Conservation (phyloP, 208 protist genomes). For the Naegleria lovaniensis region DNA sequence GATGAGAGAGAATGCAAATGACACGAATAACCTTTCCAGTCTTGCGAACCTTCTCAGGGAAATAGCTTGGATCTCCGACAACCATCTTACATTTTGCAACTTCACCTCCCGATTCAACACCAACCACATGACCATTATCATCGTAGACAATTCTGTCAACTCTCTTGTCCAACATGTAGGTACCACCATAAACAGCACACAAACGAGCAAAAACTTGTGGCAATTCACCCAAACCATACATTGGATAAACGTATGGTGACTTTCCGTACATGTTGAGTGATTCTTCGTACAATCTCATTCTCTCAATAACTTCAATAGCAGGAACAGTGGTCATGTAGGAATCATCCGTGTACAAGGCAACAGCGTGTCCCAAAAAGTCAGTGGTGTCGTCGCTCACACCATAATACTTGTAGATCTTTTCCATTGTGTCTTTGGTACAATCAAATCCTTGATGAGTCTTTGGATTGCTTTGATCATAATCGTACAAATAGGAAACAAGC, state of each 20-base stretch:
- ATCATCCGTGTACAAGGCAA: slow-evolving; percentile 75
- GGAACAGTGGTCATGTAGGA: slow-evolving; percentile 81
- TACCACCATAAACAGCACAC: slow-evolving; percentile 87
- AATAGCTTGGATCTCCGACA: slow-evolving; percentile 98
- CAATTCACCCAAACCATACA: slow-evolving; percentile 98
- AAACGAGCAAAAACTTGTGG: slow-evolving; percentile 94
- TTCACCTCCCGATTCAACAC: slow-evolving; percentile 78
- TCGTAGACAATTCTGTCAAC: slow-evolving; percentile 92
- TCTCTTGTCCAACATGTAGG: slow-evolving; percentile 97
- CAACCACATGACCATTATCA: slow-evolving; percentile 80
- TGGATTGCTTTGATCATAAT: slow-evolving; percentile 72
- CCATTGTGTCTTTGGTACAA: slow-evolving; percentile 59
- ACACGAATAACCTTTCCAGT: slow-evolving; percentile 87
- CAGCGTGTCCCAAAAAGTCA: slow-evolving; percentile 96
- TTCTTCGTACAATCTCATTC: slow-evolving; percentile 89
- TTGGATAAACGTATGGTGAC: slow-evolving; percentile 98
- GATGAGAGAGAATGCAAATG: slow-evolving; percentile 94
- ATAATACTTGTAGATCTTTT: slow-evolving; percentile 89
- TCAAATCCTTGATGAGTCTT: slow-evolving; percentile 73
- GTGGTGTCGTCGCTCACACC: slow-evolving; percentile 82
- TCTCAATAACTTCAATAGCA: slow-evolving; percentile 79
- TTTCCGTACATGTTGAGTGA: slow-evolving; percentile 85
- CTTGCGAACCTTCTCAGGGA: slow-evolving; percentile 84
- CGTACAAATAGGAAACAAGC: slow-evolving; percentile 80
- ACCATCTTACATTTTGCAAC: slow-evolving; percentile 80